phyloP scores from a whole-genome alignment of 257 asterid genomes.

The Eucommia ulmoides region DNA sequence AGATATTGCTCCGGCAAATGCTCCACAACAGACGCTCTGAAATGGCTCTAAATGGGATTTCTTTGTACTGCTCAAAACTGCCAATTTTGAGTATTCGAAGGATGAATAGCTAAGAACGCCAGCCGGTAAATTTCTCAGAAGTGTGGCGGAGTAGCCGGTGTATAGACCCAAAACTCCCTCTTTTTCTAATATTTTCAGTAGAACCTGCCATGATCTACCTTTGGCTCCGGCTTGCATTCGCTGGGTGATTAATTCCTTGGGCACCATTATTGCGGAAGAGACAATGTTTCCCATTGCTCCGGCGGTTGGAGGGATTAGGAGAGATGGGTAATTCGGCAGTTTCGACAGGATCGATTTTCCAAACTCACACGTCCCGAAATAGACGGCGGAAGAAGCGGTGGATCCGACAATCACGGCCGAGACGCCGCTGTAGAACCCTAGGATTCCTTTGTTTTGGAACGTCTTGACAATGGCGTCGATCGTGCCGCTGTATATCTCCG shows the following conservation, averaged over 20 bases:
- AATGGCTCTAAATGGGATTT: conserved; percentile 56
- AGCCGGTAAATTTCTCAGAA: conserved; percentile 89
- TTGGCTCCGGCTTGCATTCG: conserved; percentile 95
- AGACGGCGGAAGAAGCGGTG: conserved; percentile 89
- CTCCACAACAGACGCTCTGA: conserved; percentile 90
- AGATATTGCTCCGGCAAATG: conserved; percentile 91
- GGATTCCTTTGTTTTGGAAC: conserved; percentile 55
- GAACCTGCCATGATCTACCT: conserved; percentile 90
- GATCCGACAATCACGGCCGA: conserved; percentile 95
- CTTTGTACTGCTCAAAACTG: conserved; percentile 42
- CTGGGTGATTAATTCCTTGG: conserved; percentile 87
- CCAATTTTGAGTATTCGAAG: conserved; percentile 84
- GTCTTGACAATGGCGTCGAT: conserved; percentile 80
- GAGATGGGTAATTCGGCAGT: conserved; percentile 37
- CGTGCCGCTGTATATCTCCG: conserved; percentile 67
- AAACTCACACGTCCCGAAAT: conserved; percentile 94
- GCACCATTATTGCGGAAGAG: conserved; percentile 96
- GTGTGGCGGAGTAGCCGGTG: conserved; percentile 90
- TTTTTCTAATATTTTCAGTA: conserved; percentile 66
- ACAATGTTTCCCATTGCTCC: conserved; percentile 97
- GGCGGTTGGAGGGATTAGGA: conserved; percentile 91
- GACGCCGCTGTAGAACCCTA: conserved; percentile 85
- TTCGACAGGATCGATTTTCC: conserved; percentile 78
- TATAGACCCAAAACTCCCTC: conserved; percentile 85
- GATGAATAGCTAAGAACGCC: conserved; percentile 94